A percentile compares a stretch with the other conserved stretches of the same genome.
Conservation (phyloP, 2,329 filamentous ascomycete genomes). For the Drechslera avenae region DNA sequence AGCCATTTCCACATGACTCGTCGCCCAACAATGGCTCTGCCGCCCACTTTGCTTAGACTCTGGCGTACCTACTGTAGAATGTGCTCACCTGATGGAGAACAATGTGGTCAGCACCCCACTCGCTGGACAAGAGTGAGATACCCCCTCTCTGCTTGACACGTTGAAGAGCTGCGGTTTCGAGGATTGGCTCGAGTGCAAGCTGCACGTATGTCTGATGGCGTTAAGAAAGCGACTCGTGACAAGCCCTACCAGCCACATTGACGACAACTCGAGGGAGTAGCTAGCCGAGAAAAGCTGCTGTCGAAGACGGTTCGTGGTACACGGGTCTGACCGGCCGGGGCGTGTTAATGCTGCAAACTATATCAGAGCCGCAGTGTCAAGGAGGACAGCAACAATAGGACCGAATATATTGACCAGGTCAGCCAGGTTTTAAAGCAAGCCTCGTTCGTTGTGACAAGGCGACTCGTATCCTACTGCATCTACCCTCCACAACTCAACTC, state of each 20-base stretch:
- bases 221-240: not conserved
- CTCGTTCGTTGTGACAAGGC: constrained; percentile 4
- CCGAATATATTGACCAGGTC: constrained; percentile 22
- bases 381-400: constrained; percentile 18
- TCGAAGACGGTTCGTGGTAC: constrained; percentile 1
- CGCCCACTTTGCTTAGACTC: constrained; percentile 20
- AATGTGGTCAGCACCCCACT: not conserved
- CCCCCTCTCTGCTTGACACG: not conserved
- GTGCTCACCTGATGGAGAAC: constrained; percentile 28
- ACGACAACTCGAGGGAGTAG: not conserved
- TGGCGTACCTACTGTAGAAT: not conserved
- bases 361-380: constrained; percentile 5
- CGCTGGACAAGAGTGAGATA: constrained; percentile 3
- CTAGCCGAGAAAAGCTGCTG: not conserved
- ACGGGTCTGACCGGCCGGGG: not conserved
- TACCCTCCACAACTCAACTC: not conserved
- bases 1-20: not conserved
- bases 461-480: constrained; percentile 7
- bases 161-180: not conserved
- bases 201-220: not conserved
- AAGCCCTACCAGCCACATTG: not conserved
- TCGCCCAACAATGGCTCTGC: constrained; percentile 1
- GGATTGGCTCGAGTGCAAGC: not conserved
- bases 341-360: not conserved
- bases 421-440: constrained; percentile 19